phyloP scores from a whole-genome alignment of 305 asterid species.

The Coffea humblotiana region DNA sequence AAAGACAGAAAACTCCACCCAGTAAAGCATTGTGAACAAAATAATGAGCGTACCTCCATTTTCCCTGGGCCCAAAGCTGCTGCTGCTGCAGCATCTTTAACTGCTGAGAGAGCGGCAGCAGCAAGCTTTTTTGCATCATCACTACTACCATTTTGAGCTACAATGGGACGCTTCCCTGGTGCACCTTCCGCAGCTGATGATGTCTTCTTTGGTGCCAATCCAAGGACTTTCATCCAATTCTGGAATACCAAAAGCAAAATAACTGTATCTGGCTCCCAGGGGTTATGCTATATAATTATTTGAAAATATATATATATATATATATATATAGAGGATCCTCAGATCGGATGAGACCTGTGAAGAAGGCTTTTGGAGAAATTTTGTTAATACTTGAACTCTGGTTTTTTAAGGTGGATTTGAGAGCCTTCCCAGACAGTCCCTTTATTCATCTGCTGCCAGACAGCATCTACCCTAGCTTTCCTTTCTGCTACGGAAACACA shows the following conservation, averaged over 20 bases:
- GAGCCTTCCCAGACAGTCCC: slow-evolving; percentile 71
- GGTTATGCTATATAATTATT: neutral
- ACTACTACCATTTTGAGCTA: slow-evolving; percentile 36
- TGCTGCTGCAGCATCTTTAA: slow-evolving; percentile 55
- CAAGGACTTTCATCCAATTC: slow-evolving; percentile 83
- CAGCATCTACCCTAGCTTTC: slow-evolving; percentile 74
- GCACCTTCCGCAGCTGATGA: slow-evolving; percentile 37
- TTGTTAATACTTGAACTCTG: slow-evolving; percentile 38
- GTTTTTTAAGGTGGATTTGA: slow-evolving; percentile 51
- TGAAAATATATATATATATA: slow-evolving; percentile 1
- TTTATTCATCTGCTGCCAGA: slow-evolving; percentile 94
- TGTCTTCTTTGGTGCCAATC: slow-evolving; percentile 65
- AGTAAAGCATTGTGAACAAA: slow-evolving; percentile 12
- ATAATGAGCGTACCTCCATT: slow-evolving; percentile 56
- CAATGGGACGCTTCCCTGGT: slow-evolving; percentile 32
- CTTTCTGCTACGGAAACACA: slow-evolving; percentile 49
- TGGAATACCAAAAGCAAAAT: slow-evolving; percentile 30
- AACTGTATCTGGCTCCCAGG: neutral
- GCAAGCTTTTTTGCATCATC: slow-evolving; percentile 78
- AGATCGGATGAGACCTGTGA: slow-evolving; percentile 47
- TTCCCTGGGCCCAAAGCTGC: slow-evolving; percentile 68
- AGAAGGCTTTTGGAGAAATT: slow-evolving; percentile 36
- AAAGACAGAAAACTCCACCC: neutral
- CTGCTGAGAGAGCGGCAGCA: slow-evolving; percentile 93
- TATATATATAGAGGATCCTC: slow-evolving; percentile 24